Evolutionary conservation across 2,329 filamentous ascomycete species (phyloP).

Genomic region (Penicillium sp.): DNA sequence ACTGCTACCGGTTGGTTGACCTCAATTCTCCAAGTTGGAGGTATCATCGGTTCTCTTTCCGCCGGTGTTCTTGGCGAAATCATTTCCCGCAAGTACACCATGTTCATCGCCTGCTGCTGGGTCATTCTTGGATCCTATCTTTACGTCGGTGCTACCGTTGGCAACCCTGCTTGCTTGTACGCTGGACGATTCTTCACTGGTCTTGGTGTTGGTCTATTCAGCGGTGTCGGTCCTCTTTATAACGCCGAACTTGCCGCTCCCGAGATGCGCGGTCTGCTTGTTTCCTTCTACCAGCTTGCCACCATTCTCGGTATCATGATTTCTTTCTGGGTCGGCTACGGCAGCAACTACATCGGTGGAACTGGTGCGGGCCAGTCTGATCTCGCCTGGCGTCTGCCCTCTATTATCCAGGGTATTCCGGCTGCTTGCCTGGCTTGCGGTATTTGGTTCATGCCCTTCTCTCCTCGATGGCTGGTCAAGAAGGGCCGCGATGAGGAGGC

Average conservation of each 20-base stretch:
- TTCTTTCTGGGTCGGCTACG: conserved; percentile 49
- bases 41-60: conserved; percentile 51
- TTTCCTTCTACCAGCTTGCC: conserved; percentile 44
- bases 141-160: conserved; percentile 35
- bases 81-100: conserved; percentile 59
- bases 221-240: conserved; percentile 54
- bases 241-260: conserved; percentile 56
- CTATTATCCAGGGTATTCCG: conserved; percentile 53
- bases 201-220: conserved; percentile 42
- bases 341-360: conserved; percentile 50
- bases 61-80: conserved; percentile 58
- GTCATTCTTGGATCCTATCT: conserved; percentile 52
- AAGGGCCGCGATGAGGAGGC: conserved; percentile 55
- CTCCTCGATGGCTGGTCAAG: conserved; percentile 60
- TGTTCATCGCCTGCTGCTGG: conserved; percentile 59
- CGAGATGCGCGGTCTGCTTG: conserved; percentile 41
- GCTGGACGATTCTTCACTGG: conserved; percentile 42
- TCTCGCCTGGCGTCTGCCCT: conserved; percentile 55
- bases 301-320: conserved; percentile 46
- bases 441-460: conserved; percentile 59
- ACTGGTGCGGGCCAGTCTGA: conserved; percentile 40
- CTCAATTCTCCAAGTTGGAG: conserved; percentile 60
- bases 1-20: conserved; percentile 53
- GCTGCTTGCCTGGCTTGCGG: conserved; percentile 44
- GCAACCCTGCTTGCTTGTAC: conserved; percentile 34